phyloP scores from a whole-genome alignment of 1,284 basidiomycete genomes.

The Puccinia novopanici region DNA sequence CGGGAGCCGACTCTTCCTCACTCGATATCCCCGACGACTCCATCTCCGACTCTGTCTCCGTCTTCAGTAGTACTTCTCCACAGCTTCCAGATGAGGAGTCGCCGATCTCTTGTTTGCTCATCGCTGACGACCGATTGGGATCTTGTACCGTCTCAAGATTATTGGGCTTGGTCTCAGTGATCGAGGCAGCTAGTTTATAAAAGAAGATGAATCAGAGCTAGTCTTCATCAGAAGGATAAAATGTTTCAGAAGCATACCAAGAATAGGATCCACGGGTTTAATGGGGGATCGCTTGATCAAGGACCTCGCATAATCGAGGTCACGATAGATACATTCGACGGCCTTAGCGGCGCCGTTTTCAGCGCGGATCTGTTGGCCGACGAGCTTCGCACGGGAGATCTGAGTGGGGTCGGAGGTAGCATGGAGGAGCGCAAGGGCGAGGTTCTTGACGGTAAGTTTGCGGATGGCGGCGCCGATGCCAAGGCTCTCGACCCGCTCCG shows the following conservation, averaged over 20 bases:
- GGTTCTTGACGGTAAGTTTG: slow-evolving; percentile 75
- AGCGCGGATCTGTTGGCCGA: slow-evolving; percentile 80
- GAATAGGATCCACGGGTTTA: not conserved
- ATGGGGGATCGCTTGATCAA: slow-evolving; percentile 53
- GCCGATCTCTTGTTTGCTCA: too few species aligned
- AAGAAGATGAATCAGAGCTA: too few species aligned
- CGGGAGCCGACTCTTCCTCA: not conserved
- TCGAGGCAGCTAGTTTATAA: too few species aligned
- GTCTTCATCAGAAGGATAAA: not conserved
- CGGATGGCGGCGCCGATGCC: slow-evolving; percentile 74
- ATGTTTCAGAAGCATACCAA: not conserved
- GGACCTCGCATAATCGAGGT: slow-evolving; percentile 57
- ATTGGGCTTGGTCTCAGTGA: too few species aligned
- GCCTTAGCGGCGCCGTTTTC: slow-evolving; percentile 55
- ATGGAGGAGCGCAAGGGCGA: slow-evolving; percentile 73
- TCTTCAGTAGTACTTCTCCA: not conserved
- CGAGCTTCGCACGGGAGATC: slow-evolving; percentile 75
- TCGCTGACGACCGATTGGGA: too few species aligned
- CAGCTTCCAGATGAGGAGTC: not conserved
- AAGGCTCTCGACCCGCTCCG: slow-evolving; percentile 68
- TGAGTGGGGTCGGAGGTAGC: slow-evolving; percentile 87
- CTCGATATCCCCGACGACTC: not conserved
- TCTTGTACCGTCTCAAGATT: too few species aligned
- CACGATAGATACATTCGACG: slow-evolving; percentile 56
- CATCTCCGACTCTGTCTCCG: not conserved